phyloP scores from a whole-genome alignment of 192 early-diverging fungal genomes.

The Mortierella alpina region DNA sequence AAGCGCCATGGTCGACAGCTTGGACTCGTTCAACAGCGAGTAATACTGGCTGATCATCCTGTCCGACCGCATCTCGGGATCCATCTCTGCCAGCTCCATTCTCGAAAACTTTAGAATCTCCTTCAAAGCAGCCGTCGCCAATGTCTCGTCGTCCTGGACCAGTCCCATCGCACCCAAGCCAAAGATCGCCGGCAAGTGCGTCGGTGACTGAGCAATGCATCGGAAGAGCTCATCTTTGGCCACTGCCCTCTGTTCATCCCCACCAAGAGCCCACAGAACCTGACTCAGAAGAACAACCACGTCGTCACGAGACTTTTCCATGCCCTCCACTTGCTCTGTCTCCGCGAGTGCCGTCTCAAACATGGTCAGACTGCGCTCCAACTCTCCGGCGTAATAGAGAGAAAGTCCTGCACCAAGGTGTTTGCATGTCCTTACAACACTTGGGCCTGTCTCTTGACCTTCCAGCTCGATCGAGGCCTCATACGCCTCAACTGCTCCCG shows the following conservation, averaged over 20 bases:
- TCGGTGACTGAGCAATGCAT: constrained; percentile 66
- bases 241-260: constrained; percentile 76
- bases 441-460: constrained; percentile 8
- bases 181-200: constrained; percentile 73
- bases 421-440: constrained; percentile 42
- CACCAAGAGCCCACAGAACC: constrained; percentile 91
- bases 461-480: constrained; percentile 46
- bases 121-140: constrained; percentile 71
- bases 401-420: constrained; percentile 78
- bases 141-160: constrained; percentile 66
- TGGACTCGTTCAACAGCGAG: constrained; percentile 32
- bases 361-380: constrained; percentile 73
- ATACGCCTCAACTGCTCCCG: constrained; percentile 68
- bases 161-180: constrained; percentile 77
- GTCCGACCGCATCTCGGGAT: constrained; percentile 37
- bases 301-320: constrained; percentile 66
- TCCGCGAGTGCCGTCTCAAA: constrained; percentile 80
- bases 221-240: constrained; percentile 84
- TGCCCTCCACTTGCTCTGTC: constrained; percentile 49
- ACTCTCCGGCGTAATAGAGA: constrained; percentile 75
- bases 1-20: constrained; percentile 49
- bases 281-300: constrained; percentile 83
- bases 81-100: constrained; percentile 53
- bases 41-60: constrained; percentile 43
- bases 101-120: constrained; percentile 71